A percentile compares a stretch with the other conserved stretches of the same genome.
Evolutionary conservation across 805 yeast species (phyloP).

Genomic region (Huiozyma sinensis): DNA sequence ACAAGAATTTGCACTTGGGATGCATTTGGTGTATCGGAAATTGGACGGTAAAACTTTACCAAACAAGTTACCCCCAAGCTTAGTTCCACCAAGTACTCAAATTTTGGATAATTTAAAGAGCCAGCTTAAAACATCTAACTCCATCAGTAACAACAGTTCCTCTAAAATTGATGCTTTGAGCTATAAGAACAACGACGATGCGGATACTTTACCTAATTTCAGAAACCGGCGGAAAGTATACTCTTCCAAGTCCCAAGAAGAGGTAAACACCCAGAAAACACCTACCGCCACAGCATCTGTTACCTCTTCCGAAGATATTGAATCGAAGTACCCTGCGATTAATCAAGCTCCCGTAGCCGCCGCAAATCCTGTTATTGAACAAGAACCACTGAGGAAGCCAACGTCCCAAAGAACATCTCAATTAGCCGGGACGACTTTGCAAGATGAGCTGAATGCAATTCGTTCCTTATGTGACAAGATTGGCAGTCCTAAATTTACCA

Average conservation of each 20-base stretch:
- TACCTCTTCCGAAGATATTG: background rate
- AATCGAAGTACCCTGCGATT: background rate
- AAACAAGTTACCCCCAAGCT: constrained; percentile 69
- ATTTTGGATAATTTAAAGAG: constrained; percentile 66
- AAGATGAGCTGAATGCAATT: constrained; percentile 42
- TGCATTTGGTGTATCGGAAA: constrained; percentile 90
- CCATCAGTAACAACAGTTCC: constrained; percentile 5
- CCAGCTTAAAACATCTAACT: constrained; percentile 20
- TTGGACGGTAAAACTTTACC: constrained; percentile 87
- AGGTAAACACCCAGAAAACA: background rate
- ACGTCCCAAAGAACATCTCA: background rate
- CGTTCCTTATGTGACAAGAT: constrained; percentile 57
- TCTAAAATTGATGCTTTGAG: constrained; percentile 31
- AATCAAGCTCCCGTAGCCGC: background rate
- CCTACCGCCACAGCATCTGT: constrained; percentile 1
- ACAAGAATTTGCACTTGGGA: constrained; percentile 92
- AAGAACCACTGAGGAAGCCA: background rate
- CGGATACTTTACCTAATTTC: constrained; percentile 54
- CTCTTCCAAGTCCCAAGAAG: constrained; percentile 3
- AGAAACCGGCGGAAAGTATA: constrained; percentile 33
- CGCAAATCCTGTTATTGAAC: background rate
- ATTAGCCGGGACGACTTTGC: constrained; percentile 4
- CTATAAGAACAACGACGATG: constrained; percentile 74
- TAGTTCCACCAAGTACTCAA: constrained; percentile 77
- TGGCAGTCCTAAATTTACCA: constrained; percentile 20